phyloP scores from a whole-genome alignment of 192 early-diverging fungal genomes.

The Backusella circina region DNA sequence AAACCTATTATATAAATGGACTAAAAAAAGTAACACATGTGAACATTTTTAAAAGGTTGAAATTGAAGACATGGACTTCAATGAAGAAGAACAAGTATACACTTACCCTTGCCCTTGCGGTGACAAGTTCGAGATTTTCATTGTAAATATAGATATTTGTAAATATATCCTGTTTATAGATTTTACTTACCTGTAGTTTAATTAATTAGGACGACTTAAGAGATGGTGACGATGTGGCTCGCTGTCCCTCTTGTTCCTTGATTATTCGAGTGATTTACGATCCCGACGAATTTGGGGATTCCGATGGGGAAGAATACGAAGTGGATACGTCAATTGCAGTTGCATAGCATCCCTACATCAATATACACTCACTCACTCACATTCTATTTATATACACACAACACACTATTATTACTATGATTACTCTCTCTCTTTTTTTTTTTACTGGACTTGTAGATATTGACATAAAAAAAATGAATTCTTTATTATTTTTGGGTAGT shows the following conservation, averaged over 20 bases:
- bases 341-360: background rate
- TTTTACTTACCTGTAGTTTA: background rate
- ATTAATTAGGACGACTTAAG: conserved; percentile 62
- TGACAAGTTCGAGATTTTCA: conserved; percentile 86
- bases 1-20: background rate
- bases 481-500: background rate
- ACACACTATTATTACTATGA: background rate
- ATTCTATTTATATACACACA: background rate
- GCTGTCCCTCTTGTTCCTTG: conserved; percentile 91
- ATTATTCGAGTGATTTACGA: conserved; percentile 91
- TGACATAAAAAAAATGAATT: background rate
- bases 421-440: background rate
- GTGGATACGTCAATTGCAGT: conserved; percentile 34
- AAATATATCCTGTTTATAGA: background rate
- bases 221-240: conserved; percentile 84
- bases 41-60: conserved; percentile 28
- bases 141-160: conserved; percentile 38
- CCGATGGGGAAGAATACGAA: conserved; percentile 46
- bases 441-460: background rate
- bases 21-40: background rate
- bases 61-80: conserved; percentile 89
- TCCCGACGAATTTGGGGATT: conserved; percentile 58
- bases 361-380: background rate
- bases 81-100: conserved; percentile 79
- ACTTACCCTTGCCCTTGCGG: conserved; percentile 97